Evolutionary conservation across 129 eudicot genomes (phyloP), one percentile per base, ranked within the genome.

Genomic region (Rutidosis leptorrhynchoides): DNA sequence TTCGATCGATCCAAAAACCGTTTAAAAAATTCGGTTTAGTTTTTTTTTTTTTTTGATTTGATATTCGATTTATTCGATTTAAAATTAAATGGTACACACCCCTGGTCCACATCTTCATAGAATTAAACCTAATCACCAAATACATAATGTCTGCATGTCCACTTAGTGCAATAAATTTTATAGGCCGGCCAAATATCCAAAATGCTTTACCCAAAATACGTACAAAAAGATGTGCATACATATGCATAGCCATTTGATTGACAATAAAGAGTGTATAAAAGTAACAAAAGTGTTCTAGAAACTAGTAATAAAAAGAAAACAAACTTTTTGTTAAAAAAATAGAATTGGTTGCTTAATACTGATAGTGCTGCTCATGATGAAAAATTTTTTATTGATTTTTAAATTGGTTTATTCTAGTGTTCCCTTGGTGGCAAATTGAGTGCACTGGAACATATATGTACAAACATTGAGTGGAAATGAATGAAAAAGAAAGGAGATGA

Each of bases 131-230:
- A 77, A 66, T 29, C 68, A 71, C 78, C 74, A 30, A n/a, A 35
- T 67, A 58, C 62, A 77, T 63, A 27, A 75, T 68, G 19, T 51
- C n/a, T n/a, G n/a, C 80, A 76, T 24, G 66, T 68, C 26, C 65
- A 37, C 46, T 46, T 37, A n/a, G n/a, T n/a, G n/a, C n/a, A n/a
- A n/a, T n/a, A n/a, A n/a, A n/a, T n/a, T n/a, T n/a, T n/a, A n/a
- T n/a, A n/a, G n/a, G n/a, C n/a, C n/a, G n/a, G 68, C 45, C n/a
- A 67, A 66, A 57, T n/a, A 57, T 21, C 32, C 32, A 48, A 59
- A 54, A n/a, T 23, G 26, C 54, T 74, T 73, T 45, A 29, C 46
- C 49, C 37, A 32, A 65, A 46, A 58, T 37, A 77, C 51, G 55
- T 63, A 40, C 49, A 51, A 43, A 69, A 64, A 65, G 67, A 57